Base-by-base conservation (phyloP, 495 filamentous ascomycete genomes). In the Trichoderma asperelloides region DNA sequence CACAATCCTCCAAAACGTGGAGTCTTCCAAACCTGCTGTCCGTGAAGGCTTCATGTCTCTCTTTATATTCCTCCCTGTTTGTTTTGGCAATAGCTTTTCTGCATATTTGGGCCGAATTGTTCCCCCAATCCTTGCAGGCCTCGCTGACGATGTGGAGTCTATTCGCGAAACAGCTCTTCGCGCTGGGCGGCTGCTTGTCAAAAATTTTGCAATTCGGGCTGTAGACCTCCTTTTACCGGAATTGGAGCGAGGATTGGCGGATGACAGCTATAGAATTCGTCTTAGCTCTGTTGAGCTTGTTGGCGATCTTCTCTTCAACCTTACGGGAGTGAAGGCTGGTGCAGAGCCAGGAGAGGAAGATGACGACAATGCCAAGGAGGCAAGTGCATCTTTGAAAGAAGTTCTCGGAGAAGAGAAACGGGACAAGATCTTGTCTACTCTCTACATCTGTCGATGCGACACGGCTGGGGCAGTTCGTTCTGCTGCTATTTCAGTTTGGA, bases 1-100 rank as follows among this genome's bases (percentile, higher is more conserved):
- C 63, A 98, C 95, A 8, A 97, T 98, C 68, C 78, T 98, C 30
- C 95, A 98, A 73, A 98, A 98, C 70, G 93, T 96, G 64, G 87
- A 90, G 70, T 98, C 95, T 72, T 84, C 91, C 64, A 98, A 97
- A 76, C 77, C 95, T 23, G 84, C 91, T 69, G 91, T 97, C 68
- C 88, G 95, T 68, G 95, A 98, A 82, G 95, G 95, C 43, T 98
- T 98, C 82, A 98, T 98, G 95, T 96, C 95, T 33, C 84, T 98
- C 49, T 98, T 98, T 79, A 97, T 98, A 70, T 98, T 96, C 83
- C 86, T 98, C 78, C 95, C 95, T 21, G 96, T 96, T 67, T 98
- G 95, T 78, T 98, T 98, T 74, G 95, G 95, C 70, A 98, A 98
- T 82, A 96, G 93, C 79, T 98, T 98, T 75, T 91, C 95, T 69